Base-by-base conservation (phyloP, 2,329 filamentous ascomycete genomes). In the Leptographium radiaticola region DNA sequence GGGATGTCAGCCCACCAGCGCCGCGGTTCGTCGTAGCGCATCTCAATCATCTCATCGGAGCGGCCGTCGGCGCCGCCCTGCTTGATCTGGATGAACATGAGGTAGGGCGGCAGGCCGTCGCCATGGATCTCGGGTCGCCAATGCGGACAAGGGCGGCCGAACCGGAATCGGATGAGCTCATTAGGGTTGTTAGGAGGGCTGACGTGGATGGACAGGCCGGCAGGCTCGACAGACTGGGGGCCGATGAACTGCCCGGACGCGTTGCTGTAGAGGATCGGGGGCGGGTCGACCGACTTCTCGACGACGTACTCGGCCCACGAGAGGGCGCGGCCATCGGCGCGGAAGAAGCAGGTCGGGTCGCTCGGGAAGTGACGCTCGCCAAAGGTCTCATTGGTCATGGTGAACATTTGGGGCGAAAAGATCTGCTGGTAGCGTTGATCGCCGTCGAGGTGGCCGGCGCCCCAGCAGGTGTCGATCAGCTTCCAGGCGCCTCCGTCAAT, bases 401-500 rank as follows among this genome's bases (percentile, higher is more conserved):
- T 77, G 61, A 86, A 86, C 58, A 78, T 68, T 9, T 74, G 67
- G 0, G 89, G 80, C 1, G 73, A 76, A 66, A 96, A 95, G 4
- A 72, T 65, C 60, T 84, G 77, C 45, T 77, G 77, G 69, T 89
- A 96, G 1, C 72, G 67, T 33, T 75, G 68, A 52, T 75, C 68
- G 16, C 63, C 72, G 45, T 74, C 68, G 10, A 95, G 68, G 57
- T 80, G 73, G 2, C 91, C 91, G 0, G 91, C 88, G 42, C 93
- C 93, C 93, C 93, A 98, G 65, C 91, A 97, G 0, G 86, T 70
- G 63, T 98, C 93, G 49, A 97, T 71, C 1, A 97, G 76, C 68
- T 96, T 95, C 91, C 91, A 97, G 59, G 82, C 79, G 2, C 87
- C 88, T 31, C 83, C 79, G 62, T 97, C 91, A 55, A 97, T 89